These are phyloP conservation scores for Cryptococcus sp. DNA, from an alignment of 1,284 basidiomycete species.

Conservation along the genomic window DNA sequence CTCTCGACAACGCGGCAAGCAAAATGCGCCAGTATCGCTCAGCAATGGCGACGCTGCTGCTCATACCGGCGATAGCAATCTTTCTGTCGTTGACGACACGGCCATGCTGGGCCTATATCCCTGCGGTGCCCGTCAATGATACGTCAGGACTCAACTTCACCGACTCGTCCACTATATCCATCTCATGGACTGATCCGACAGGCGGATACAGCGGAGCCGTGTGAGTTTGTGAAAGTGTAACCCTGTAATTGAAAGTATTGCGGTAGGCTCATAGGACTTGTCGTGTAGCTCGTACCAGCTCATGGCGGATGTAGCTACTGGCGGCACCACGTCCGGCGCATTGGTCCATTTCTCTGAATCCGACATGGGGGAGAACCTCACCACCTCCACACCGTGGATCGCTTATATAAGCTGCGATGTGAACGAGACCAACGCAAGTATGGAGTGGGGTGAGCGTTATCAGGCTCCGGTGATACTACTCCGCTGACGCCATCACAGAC, in stretches of 20 bases:
- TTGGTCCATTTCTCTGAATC: conserved; percentile 75
- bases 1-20: too few species aligned
- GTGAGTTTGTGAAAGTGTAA: conserved; percentile 26
- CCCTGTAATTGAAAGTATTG: background rate
- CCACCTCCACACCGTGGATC: conserved; percentile 74
- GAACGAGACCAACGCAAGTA: conserved; percentile 64
- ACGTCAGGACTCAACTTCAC: conserved; percentile 62
- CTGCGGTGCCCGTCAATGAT: conserved; percentile 70
- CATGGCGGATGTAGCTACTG: conserved; percentile 42
- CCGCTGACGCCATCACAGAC: conserved; percentile 54
- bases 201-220: conserved; percentile 42
- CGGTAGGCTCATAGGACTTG: background rate
- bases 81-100: too few species aligned
- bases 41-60: conserved; percentile 13
- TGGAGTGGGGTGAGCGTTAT: conserved; percentile 43
- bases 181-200: conserved; percentile 63
- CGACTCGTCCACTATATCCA: conserved; percentile 61
- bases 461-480: conserved; percentile 50
- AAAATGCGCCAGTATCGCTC: background rate
- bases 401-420: conserved; percentile 78
- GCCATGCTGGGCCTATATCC: conserved; percentile 55
- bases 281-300: conserved; percentile 47
- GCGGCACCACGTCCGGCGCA: conserved; percentile 62
- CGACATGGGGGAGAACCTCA: conserved; percentile 56
- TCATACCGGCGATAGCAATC: conserved; percentile 17